Evolutionary conservation across 2,329 filamentous ascomycete genomes (phyloP).

Genomic region (Cordyceps militaris): DNA sequence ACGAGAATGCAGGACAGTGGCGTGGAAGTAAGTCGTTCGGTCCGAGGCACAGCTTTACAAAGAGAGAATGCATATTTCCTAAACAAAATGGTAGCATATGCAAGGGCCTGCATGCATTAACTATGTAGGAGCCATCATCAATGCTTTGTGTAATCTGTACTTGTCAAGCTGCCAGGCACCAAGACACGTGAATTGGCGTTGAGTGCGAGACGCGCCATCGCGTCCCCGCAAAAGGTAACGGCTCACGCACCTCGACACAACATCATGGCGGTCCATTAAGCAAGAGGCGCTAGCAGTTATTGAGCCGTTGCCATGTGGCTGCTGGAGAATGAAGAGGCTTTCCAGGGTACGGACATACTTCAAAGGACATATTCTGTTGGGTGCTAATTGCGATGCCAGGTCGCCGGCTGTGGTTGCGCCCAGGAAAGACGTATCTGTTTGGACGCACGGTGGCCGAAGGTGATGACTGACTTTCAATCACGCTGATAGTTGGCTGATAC

Average conservation of each 20-base stretch:
- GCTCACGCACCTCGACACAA: slow-evolving; percentile 7
- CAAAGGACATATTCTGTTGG: not conserved
- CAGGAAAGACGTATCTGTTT: slow-evolving; percentile 78
- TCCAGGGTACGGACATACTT: slow-evolving; percentile 33
- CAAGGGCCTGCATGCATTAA: no score
- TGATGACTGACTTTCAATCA: slow-evolving; percentile 29
- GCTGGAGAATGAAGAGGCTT: slow-evolving; percentile 50
- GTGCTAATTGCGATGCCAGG: slow-evolving; percentile 22
- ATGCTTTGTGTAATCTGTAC: no score
- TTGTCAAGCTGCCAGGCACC: no score
- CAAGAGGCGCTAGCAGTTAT: not conserved
- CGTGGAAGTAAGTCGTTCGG: no score
- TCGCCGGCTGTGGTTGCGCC: slow-evolving; percentile 69
- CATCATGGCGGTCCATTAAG: slow-evolving; percentile 4
- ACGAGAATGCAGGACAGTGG: no score
- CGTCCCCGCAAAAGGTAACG: slow-evolving; percentile 11
- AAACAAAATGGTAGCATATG: no score
- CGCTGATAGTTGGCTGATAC: not conserved
- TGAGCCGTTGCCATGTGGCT: slow-evolving; percentile 50
- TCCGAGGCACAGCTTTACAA: no score
- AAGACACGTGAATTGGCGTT: slow-evolving; percentile 19
- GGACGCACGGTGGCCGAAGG: slow-evolving; percentile 67
- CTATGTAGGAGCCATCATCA: no score
- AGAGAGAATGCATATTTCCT: no score
- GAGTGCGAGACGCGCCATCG: slow-evolving; percentile 11